phyloP scores from a whole-genome alignment of 805 yeast genomes.

The Candida ipomoeae region DNA sequence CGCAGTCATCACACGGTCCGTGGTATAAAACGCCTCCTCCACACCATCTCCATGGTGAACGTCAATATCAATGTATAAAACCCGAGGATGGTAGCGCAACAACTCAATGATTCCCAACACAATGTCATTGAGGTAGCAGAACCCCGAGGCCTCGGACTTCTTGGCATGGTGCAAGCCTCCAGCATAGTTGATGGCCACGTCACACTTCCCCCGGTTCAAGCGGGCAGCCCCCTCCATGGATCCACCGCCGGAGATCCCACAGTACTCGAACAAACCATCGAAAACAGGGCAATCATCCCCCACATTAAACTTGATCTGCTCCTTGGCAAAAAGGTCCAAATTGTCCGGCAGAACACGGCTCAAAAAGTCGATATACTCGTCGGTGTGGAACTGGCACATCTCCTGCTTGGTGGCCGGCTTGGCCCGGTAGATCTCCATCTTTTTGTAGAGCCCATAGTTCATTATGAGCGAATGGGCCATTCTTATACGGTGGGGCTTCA shows the following conservation, averaged over 20 bases:
- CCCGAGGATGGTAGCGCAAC: constrained; percentile 79
- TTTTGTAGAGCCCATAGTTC: constrained; percentile 94
- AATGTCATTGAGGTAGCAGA: constrained; percentile 87
- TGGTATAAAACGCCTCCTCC: constrained; percentile 88
- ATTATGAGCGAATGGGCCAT: constrained; percentile 96
- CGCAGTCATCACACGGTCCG: constrained; percentile 87
- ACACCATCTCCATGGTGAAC: constrained; percentile 96
- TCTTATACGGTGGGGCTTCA: constrained; percentile 98
- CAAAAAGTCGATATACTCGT: constrained; percentile 91
- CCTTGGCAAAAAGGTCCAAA: constrained; percentile 79
- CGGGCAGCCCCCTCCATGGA: constrained; percentile 88
- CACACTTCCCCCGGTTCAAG: constrained; percentile 75
- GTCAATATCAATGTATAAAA: constrained; percentile 83
- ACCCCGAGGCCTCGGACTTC: constrained; percentile 84
- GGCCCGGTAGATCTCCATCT: constrained; percentile 96
- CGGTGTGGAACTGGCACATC: constrained; percentile 97
- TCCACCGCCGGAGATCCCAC: constrained; percentile 82
- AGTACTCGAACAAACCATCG: constrained; percentile 72
- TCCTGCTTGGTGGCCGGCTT: constrained; percentile 97
- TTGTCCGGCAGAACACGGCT: constrained; percentile 91
- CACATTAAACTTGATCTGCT: constrained; percentile 87
- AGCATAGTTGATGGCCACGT: constrained; percentile 88
- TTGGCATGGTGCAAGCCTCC: constrained; percentile 95
- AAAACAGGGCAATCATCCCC: constrained; percentile 85
- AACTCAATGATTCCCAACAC: constrained; percentile 79